A percentile compares a stretch with the other conserved stretches of the same genome.
Evolutionary conservation across 306 rosid species (phyloP).

Genomic region (Alnus rubra): DNA sequence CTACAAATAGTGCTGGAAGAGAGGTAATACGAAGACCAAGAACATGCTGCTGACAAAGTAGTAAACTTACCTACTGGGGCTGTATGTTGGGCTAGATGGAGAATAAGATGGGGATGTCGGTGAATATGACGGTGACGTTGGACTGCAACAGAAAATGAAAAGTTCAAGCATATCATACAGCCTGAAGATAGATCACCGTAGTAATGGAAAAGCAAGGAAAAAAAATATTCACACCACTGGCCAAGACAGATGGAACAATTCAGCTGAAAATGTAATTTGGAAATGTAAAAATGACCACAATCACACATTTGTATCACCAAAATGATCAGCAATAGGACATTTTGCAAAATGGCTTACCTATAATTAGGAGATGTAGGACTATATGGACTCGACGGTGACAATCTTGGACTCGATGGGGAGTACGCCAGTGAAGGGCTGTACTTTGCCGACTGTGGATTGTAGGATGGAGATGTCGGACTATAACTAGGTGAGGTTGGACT

Average conservation of each 20-base stretch:
- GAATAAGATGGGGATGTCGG: constrained; percentile 97
- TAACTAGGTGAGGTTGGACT: constrained; percentile 65
- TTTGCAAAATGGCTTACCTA: constrained; percentile 50
- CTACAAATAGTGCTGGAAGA: background rate
- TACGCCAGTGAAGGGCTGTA: constrained; percentile 94
- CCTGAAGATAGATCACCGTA: background rate
- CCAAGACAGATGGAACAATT: background rate
- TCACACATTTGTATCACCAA: background rate
- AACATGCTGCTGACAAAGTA: background rate
- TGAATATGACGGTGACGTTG: constrained; percentile 95
- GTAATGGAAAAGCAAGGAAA: constrained; percentile 8
- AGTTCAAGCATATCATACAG: constrained; percentile 18
- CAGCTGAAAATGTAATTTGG: background rate
- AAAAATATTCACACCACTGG: background rate
- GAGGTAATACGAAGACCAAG: background rate
- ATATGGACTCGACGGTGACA: constrained; percentile 94
- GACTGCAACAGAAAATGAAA: constrained; percentile 52
- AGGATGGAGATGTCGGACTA: constrained; percentile 90
- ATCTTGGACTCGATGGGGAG: constrained; percentile 94
- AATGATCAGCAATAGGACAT: background rate
- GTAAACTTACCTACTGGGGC: constrained; percentile 85
- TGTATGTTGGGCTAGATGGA: constrained; percentile 95
- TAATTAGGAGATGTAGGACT: constrained; percentile 97
- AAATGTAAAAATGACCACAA: background rate
- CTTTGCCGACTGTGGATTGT: constrained; percentile 89